These are phyloP conservation scores for Zygoascus meyerae DNA, from an alignment of 1,139 yeast genomes.

Conservation along the genomic window DNA sequence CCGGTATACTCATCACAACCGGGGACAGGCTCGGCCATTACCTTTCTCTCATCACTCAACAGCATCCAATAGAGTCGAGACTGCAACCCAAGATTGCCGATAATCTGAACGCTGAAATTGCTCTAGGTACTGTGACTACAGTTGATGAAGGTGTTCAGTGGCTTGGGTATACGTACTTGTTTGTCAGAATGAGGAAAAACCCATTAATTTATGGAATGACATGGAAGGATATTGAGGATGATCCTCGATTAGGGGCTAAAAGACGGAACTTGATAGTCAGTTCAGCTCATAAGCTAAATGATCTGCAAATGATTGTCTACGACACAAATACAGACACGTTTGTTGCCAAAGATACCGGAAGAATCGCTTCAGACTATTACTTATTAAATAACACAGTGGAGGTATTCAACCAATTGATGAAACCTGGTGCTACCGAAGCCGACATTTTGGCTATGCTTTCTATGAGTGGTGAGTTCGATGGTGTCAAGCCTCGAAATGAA, in stretches of 20 bases:
- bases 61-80: constrained; percentile 92
- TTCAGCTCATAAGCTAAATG: constrained; percentile 79
- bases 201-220: constrained; percentile 93
- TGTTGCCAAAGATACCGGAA: constrained; percentile 81
- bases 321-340: constrained; percentile 77
- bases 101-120: constrained; percentile 91
- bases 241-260: constrained; percentile 69
- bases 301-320: constrained; percentile 86
- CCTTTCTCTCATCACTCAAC: constrained; percentile 80
- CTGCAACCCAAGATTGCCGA: constrained; percentile 76
- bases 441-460: constrained; percentile 85
- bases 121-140: constrained; percentile 91
- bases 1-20: constrained; percentile 84
- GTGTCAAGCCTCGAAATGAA: constrained; percentile 82
- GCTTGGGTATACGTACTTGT: constrained; percentile 94
- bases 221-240: constrained; percentile 78
- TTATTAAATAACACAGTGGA: constrained; percentile 80
- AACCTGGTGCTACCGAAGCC: constrained; percentile 85
- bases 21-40: constrained; percentile 81
- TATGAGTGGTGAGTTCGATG: constrained; percentile 92
- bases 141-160: constrained; percentile 93
- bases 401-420: constrained; percentile 78
- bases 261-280: constrained; percentile 67
- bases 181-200: constrained; percentile 89
- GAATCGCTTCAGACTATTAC: constrained; percentile 93